Evolutionary conservation across 2,329 filamentous ascomycete genomes (phyloP).

Genomic region (Purpureocillium takamizusanense): DNA sequence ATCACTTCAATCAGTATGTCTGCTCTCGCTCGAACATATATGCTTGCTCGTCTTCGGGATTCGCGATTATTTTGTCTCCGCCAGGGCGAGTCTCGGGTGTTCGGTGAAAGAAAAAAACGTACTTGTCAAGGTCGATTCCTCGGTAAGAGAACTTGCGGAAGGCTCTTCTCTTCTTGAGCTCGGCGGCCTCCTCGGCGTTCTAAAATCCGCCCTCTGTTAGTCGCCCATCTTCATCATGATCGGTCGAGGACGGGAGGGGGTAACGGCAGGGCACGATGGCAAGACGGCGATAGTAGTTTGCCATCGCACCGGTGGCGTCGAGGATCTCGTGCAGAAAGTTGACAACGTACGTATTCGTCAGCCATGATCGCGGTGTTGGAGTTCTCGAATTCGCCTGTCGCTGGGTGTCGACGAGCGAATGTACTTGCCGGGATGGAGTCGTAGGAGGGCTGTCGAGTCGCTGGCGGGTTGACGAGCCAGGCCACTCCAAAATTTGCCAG

Average conservation of each 20-base stretch:
- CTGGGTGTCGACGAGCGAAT: conserved; percentile 32
- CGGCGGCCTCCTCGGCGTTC: conserved; percentile 97
- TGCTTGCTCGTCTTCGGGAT: neutral
- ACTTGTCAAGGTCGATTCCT: conserved; percentile 99
- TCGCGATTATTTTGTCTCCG: conserved; percentile 4
- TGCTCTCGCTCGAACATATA: conserved; percentile 2
- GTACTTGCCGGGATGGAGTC: conserved; percentile 27
- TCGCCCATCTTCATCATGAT: conserved; percentile 7
- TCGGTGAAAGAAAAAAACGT: conserved; percentile 34
- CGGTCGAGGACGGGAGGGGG: too few relatives aligned
- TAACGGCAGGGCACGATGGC: neutral
- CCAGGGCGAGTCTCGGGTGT: neutral
- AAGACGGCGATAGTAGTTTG: neutral
- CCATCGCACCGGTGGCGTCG: conserved; percentile 19
- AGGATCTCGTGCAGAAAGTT: conserved; percentile 7
- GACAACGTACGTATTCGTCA: conserved; percentile 77
- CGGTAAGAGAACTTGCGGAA: conserved; percentile 99
- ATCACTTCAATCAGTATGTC: conserved; percentile 14
- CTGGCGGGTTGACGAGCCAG: conserved; percentile 17
- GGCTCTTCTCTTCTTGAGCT: conserved; percentile 99
- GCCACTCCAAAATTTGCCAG: conserved; percentile 21
- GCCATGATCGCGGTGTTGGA: conserved; percentile 59
- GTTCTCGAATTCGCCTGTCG: conserved; percentile 34
- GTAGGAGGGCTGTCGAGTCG: conserved; percentile 18
- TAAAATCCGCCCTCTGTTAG: conserved; percentile 32